These are phyloP conservation scores for Pulveroboletus frians DNA, from an alignment of 768 basidiomycete genomes.

Conservation along the genomic window DNA sequence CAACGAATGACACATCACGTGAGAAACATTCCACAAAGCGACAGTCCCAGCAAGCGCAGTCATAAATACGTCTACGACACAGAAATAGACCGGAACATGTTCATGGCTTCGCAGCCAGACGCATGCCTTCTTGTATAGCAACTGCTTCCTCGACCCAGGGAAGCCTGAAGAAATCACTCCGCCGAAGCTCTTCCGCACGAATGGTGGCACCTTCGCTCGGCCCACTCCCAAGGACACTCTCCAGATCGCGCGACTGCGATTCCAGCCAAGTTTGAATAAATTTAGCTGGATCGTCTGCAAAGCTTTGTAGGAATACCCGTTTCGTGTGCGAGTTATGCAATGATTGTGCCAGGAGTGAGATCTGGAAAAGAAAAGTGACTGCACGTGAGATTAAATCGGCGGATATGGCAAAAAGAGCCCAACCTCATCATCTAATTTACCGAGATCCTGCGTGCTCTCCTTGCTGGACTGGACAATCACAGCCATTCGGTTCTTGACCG, in stretches of 20 bases:
- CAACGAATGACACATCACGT: neutral
- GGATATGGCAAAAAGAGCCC: neutral
- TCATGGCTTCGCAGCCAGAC: slow-evolving; percentile 52
- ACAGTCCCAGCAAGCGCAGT: neutral
- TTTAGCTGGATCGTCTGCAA: slow-evolving; percentile 69
- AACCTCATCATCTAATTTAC: slow-evolving; percentile 86
- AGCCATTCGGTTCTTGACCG: slow-evolving; percentile 67
- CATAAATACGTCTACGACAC: slow-evolving; percentile 1
- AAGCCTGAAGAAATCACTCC: slow-evolving; percentile 86
- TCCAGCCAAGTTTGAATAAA: slow-evolving; percentile 90
- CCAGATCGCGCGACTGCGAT: slow-evolving; percentile 87
- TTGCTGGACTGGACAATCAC: slow-evolving; percentile 66
- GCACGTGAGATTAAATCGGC: slow-evolving; percentile 17
- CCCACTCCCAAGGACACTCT: slow-evolving; percentile 84
- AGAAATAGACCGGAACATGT: neutral
- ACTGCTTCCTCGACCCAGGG: slow-evolving; percentile 92
- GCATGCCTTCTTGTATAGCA: slow-evolving; percentile 76
- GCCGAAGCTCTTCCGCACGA: slow-evolving; percentile 80
- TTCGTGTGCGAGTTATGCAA: slow-evolving; percentile 85
- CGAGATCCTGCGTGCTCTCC: slow-evolving; percentile 61
- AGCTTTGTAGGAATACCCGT: slow-evolving; percentile 77
- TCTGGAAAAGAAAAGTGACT: slow-evolving; percentile 39
- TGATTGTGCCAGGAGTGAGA: slow-evolving; percentile 78
- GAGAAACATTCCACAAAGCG: neutral
- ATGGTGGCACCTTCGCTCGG: slow-evolving; percentile 73